Base-by-base conservation (phyloP, 805 yeast genomes). In the Ogataea siamensis region DNA sequence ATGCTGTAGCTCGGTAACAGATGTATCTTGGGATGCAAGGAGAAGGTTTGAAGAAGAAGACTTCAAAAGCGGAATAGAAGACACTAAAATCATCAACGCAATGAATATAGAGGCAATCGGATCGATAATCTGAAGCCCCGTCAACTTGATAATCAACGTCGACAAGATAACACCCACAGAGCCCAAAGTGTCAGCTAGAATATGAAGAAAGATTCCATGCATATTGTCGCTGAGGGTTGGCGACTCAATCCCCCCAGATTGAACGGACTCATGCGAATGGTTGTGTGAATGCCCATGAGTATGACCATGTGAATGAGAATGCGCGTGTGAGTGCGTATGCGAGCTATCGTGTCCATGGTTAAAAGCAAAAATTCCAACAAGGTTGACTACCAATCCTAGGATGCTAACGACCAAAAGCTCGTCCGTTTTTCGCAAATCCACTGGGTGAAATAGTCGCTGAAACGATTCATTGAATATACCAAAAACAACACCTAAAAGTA, bases 131-230 rank as follows among this genome's bases (percentile, higher is more conserved):
- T 79, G 74, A 78, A 85, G 75, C 12, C 78, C 76, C 7, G 73
- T 63, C 22, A 78, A 53, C 42, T 80, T 77, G 7, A 91, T 84
- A 26, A 93, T 63, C 5, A 87, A 38, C 0, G 99, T 91, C 0
- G 97, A 88, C 1, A 87, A 61, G n/a, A 93, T 89, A 12, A 94
- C 99, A 5, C 98, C 98, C 0, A 89, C 95, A 0, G 98, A 91
- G 0, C 99, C 99, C 27, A 93, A 66, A 0, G 98, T 89, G 54
- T 93, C 99, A 0, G 99, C 99, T 30, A 93, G 58, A 20, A 93
- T 85, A 52, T 93, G 99, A 30, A 93, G 66, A 54, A 93, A 93
- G 5, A 93, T 87, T 10, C 99, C 99, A 41, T 83, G 80, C 94
- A 91, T 85, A 58, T 91, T 91, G 49, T 76, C 80, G 45, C 70